Percentiles rank a stretch among this genome's conserved stretches.
phyloP scores from a whole-genome alignment of 352 stramenopile species.

The Phytophthora pseudosyringae region DNA sequence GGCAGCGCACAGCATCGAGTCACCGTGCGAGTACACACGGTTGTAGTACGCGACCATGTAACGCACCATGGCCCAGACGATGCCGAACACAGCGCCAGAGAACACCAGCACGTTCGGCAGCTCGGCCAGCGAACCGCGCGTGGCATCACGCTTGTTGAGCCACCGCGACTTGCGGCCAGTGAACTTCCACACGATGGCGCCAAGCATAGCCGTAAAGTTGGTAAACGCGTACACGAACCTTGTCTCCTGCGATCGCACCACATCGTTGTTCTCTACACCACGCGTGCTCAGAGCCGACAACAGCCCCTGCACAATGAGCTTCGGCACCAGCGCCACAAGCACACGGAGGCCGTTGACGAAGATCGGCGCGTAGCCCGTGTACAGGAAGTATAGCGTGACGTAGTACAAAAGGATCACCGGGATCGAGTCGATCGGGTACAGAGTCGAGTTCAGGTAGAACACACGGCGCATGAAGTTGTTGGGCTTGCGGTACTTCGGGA shows the following conservation, averaged over 20 bases:
- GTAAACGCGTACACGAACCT: slow-evolving; percentile 87
- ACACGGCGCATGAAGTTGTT: slow-evolving; percentile 86
- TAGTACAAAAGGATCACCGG: slow-evolving; percentile 85
- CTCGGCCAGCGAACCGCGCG: slow-evolving; percentile 72
- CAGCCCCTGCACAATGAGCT: slow-evolving; percentile 76
- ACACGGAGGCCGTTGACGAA: slow-evolving; percentile 79
- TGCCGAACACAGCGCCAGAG: slow-evolving; percentile 71
- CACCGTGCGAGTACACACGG: slow-evolving; percentile 73
- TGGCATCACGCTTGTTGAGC: slow-evolving; percentile 71
- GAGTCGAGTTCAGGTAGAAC: slow-evolving; percentile 86
- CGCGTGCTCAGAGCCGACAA: slow-evolving; percentile 81
- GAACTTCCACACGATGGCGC: slow-evolving; percentile 84
- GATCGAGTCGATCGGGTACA: slow-evolving; percentile 83
- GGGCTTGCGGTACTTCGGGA: slow-evolving; percentile 82
- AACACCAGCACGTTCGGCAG: slow-evolving; percentile 87
- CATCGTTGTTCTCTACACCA: slow-evolving; percentile 81
- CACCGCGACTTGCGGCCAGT: slow-evolving; percentile 75
- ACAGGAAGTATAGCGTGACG: slow-evolving; percentile 88
- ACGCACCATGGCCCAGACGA: slow-evolving; percentile 81
- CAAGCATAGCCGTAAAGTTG: slow-evolving; percentile 78
- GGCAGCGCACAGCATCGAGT: slow-evolving; percentile 72
- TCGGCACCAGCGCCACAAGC: slow-evolving; percentile 68
- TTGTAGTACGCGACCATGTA: slow-evolving; percentile 85
- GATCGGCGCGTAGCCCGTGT: slow-evolving; percentile 85
- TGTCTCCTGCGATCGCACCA: slow-evolving; percentile 80